Base-by-base conservation (phyloP, 257 asterid genomes). In the Penstemon barbatus region DNA sequence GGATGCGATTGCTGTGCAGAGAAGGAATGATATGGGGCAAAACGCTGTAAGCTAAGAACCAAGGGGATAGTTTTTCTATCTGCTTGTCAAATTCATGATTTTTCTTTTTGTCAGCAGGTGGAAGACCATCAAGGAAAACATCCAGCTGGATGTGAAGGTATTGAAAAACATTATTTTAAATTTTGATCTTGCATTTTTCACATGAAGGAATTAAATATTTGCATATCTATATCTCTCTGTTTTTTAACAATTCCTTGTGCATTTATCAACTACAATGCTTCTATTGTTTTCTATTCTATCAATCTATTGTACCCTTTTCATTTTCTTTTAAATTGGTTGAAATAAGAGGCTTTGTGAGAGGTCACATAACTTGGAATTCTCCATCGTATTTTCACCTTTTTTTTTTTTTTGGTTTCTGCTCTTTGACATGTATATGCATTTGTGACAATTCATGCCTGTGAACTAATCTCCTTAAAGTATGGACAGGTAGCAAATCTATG, bases 1-100 rank as follows among this genome's bases (percentile, higher is more conserved):
- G 77, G 96, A 87, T 79, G 91, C 95, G 42, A 91, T 91, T 71
- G 69, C 85, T 63, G 46, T 81, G 71, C 99, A 89, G 76, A 84
- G 83, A 72, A 76, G 77, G 80, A 81, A 77, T 63, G 85, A 89
- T 66, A 66, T 73, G 10, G 91, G 79, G 56, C 83, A 82, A 62
- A 80, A 66, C 80, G 72, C 12, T 57, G 98, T 89, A 86, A 59
- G 78, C 84, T 69, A 75, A 78, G 61, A n/a, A 63, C 39, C 59
- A 12, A 63, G 57, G 15, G 46, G 57, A 41, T 45, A 65, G 46
- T 43, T 63, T 74, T 49, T 71, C 65, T 64, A 54, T 66, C 25
- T 68, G 44, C 67, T 43, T 61, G 54, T 5, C 63, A 11, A 39
- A 33, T 48, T 65, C 4, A n/a, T 56, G 66, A 25, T 40, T 62